Evolutionary conservation across 176 grass and related monocot species (phyloP).

Genomic region (Hsuehochloa calcarea): DNA sequence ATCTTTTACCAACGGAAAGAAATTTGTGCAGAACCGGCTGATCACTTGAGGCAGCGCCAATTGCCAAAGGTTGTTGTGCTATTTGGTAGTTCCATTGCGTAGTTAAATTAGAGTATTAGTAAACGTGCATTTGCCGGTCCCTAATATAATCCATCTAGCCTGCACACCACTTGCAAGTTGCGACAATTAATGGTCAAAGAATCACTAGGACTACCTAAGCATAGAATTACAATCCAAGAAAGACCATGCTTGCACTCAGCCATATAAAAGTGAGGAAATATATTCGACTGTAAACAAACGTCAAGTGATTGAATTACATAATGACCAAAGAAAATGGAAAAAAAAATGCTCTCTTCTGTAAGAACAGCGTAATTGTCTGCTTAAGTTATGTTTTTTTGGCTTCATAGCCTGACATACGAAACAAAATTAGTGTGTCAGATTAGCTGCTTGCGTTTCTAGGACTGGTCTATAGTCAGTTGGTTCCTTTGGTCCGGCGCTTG

Average conservation of each 20-base stretch:
- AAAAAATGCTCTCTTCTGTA: background rate
- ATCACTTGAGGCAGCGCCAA: background rate
- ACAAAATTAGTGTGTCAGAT: background rate
- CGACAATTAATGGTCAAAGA: too few relatives aligned
- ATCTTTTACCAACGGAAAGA: background rate
- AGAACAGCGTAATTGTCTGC: background rate
- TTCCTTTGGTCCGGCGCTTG: background rate
- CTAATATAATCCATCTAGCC: too few relatives aligned
- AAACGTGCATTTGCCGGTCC: too few relatives aligned
- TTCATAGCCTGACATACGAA: constrained; percentile 1
- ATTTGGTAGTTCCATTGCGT: too few relatives aligned
- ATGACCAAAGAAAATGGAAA: background rate
- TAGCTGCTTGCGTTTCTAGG: background rate
- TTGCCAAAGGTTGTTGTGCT: too few relatives aligned
- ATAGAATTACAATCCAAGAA: too few relatives aligned
- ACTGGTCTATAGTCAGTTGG: background rate
- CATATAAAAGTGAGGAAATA: background rate
- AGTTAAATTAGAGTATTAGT: too few relatives aligned
- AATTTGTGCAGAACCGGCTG: background rate
- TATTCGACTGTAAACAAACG: background rate
- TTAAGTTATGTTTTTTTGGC: background rate
- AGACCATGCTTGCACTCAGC: background rate
- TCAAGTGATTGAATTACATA: background rate
- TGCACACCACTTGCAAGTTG: too few relatives aligned
- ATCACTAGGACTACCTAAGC: too few relatives aligned